Percentiles rank a stretch among this genome's conserved stretches.
phyloP scores from a whole-genome alignment of 352 stramenopile species.

The Pythium aquatile region DNA sequence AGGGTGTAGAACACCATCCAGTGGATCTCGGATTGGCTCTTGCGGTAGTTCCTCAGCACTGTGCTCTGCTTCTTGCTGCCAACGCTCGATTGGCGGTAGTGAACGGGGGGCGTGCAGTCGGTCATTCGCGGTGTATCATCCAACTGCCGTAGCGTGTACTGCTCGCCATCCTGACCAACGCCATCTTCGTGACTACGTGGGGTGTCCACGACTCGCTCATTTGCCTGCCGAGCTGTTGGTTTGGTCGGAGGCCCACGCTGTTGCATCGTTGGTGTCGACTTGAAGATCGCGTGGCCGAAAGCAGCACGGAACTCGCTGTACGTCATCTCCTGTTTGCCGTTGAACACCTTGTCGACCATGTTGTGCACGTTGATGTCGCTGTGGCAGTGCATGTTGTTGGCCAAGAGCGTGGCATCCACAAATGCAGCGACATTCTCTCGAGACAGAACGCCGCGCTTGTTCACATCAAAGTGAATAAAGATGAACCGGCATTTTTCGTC shows the following conservation, averaged over 20 bases:
- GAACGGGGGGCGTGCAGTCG: constrained; percentile 7
- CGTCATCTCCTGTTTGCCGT: constrained; percentile 44
- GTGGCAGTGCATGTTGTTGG: constrained; percentile 55
- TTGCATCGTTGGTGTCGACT: neutral
- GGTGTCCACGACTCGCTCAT: neutral
- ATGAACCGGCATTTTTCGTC: constrained; percentile 62
- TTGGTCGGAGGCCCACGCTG: neutral
- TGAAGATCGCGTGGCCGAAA: constrained; percentile 35
- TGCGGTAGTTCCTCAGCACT: constrained; percentile 37
- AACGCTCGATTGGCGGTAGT: constrained; percentile 3
- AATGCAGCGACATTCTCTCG: constrained; percentile 53
- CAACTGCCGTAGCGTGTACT: neutral
- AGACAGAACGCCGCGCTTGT: constrained; percentile 42
- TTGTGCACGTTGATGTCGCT: constrained; percentile 47
- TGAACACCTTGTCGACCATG: constrained; percentile 54
- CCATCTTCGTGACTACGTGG: neutral
- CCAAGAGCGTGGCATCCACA: constrained; percentile 51
- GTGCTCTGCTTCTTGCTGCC: constrained; percentile 19
- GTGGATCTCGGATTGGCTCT: constrained; percentile 50
- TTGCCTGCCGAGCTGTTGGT: neutral
- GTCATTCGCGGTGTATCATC: constrained; percentile 2
- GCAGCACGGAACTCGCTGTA: constrained; percentile 52
- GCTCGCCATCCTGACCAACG: neutral
- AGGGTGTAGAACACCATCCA: constrained; percentile 46
- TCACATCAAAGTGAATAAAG: constrained; percentile 65